Evolutionary conservation across 2,329 filamentous ascomycete genomes (phyloP), one percentile per base, ranked within the genome.

Genomic region (Sporothrix protearum): DNA sequence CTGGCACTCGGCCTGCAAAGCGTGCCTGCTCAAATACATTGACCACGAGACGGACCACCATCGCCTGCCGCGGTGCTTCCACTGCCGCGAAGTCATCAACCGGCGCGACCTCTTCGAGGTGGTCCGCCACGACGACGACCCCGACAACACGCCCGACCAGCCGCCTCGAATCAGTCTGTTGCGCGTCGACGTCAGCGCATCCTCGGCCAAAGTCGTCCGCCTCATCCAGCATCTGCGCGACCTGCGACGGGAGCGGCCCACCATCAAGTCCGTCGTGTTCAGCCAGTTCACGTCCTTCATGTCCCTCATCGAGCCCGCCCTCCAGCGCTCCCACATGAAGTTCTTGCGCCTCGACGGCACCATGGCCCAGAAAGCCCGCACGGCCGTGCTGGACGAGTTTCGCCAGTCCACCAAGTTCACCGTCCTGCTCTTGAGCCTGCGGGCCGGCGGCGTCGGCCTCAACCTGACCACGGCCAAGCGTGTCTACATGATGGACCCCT

Each of bases 401-500:
- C 84, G 84, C 0, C 82, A 88, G 68, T 80, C 84, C 71, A 79
- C 83, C 1, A 88, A 86, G 66, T 92, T 93, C 30, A 87, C 87
- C 2, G 88, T 99, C 0, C 83, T 99, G 3, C 84, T 99, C 1
- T 87, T 99, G 68, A 95, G 91, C 76, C 83, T 99, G 71, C 87
- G 93, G 25, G 96, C 96, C 0, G 96, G 96, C 4, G 96, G 96
- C 30, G 96, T 99, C 0, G 96, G 96, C 0, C 84, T 99, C 57
- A 99, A 99, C 78, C 81, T 99, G 73, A 98, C 95, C 0, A 90
- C 90, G 75, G 96, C 96, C 6, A 93, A 91, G 74, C 85, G 92
- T 70, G 96, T 99, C 5, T 99, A 91, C 82, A 96, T 99, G 92
- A 98, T 99, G 96, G 96, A 99, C 80, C 96, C 96, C 0, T 99